Base-by-base conservation (phyloP, 768 basidiomycete species). In the Symmetrospora coprosmae region DNA sequence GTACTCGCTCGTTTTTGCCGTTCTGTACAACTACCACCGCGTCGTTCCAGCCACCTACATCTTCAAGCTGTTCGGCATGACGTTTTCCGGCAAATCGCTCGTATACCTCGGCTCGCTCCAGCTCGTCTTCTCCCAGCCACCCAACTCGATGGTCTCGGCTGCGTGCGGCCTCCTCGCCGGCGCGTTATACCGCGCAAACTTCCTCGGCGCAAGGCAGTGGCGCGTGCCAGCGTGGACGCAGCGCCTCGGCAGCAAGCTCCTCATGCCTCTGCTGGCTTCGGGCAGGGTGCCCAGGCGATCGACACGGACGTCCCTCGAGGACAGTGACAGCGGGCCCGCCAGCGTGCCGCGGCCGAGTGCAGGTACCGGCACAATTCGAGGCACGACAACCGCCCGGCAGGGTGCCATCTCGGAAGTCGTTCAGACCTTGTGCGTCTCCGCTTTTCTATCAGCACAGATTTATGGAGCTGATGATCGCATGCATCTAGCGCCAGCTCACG, bases 1-100 rank as follows among this genome's bases (percentile, higher is more conserved):
- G 19, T 62, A 25, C 34, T 31, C 27, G 14, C 41, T 53, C 41
- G 30, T 55, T 17, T 62, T 47, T 30, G 38, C 61, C 50, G 27
- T 55, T 31, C 21, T 62, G 27, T 47, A 40, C 30, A 40, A 53
- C 14, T 62, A 55, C 28, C 23, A 35, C 28, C 38, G 61, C 30
- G 35, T 34, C 51, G 55, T 62, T 25, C 61, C 61, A 19, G 41
- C 61, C 16, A 25, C 39, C 13, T 62, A 62, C 28, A 41, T 25
- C 30, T 58, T 51, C 37, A 60, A 55, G 28, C 34, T 62, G n/a
- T 41, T 62, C 21, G 61, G 61, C 11, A n/a, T 52, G 23, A 39
- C 55, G 13, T 58, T 62, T 33, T 31, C 38, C 41, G 41, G 37
- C 40, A 62, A 62, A 46, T 41, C 33, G 16, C 47, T 62, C 4